Conservation (phyloP, 2,329 filamentous ascomycete genomes). For the Rosellinia necatrix region DNA sequence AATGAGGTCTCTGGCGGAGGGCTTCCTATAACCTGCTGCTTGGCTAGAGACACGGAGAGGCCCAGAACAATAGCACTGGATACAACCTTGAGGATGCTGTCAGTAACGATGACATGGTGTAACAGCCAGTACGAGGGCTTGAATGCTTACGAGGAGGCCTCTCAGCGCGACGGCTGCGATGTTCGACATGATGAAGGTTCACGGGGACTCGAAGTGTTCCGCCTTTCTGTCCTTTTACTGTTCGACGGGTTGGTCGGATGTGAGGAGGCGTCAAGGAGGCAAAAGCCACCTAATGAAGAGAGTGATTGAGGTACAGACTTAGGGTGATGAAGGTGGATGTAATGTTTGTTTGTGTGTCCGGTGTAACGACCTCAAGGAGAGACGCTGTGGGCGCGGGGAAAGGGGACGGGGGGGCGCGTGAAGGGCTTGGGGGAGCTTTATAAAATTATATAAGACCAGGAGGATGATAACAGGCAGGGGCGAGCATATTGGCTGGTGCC, state of each 20-base stretch:
- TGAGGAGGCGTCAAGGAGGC: background rate
- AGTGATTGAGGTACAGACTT: too few relatives aligned
- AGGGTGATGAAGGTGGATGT: too few relatives aligned
- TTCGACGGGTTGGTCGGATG: background rate
- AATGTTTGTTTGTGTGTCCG: too few relatives aligned
- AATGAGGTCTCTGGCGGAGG: conserved; percentile 41
- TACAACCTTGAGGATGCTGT: conserved; percentile 34
- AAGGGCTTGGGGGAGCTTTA: too few relatives aligned
- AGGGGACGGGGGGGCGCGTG: too few relatives aligned
- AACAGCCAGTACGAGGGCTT: background rate
- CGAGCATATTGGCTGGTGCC: too few relatives aligned
- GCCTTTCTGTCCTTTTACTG: too few relatives aligned
- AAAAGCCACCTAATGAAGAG: too few relatives aligned
- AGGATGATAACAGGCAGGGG: too few relatives aligned
- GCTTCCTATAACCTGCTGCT: conserved; percentile 36
- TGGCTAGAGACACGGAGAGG: conserved; percentile 40
- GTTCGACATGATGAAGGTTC: conserved; percentile 29
- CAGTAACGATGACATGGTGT: background rate
- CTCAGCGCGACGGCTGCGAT: conserved; percentile 31
- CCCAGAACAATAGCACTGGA: conserved; percentile 41
- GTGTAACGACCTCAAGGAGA: too few relatives aligned
- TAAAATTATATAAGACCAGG: too few relatives aligned
- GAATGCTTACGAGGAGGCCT: conserved; percentile 34
- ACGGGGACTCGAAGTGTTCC: background rate
- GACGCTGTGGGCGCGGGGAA: too few relatives aligned